Evolutionary conservation across 2,329 filamentous ascomycete genomes (phyloP), one percentile per base, ranked within the genome.

Genomic region (Talaromyces sp.): DNA sequence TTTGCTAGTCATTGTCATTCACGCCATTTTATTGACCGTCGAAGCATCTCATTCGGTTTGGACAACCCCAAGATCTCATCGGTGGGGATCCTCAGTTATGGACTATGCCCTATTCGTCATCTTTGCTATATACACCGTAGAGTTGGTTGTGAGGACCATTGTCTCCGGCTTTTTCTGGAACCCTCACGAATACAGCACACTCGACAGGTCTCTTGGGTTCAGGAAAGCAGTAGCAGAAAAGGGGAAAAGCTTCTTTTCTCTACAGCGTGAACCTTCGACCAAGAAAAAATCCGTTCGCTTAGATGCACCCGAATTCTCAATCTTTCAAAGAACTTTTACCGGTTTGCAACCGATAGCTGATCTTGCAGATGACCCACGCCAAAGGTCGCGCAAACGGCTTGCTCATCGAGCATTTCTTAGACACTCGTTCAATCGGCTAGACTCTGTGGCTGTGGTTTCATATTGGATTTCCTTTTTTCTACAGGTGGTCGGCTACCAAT

Each of bases 111-210:
- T 98, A 60, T 81, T 98, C 51, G 86, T 76, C 1, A 85, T 99
- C 6, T 99, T 99, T 73, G 80, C 89, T 61, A 84, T 99, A 55
- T 99, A 98, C 72, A 96, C 93, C 0, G 69, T 96, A 24, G 96
- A 99, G 74, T 83, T 96, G 38, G 79, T 89, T 59, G 86, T 90
- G 63, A 89, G 93, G 59, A 88, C 93, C 49, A 88, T 99, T 62
- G 96, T 99, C 0, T 99, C 95, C 0, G 96, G 95, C 0, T 89
- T 99, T 67, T 82, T 99, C 32, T 80, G 96, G 65, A 99, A 99
- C 71, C 90, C 95, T 1, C 80, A 86, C 9, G 93, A 97, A 71
- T 97, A 97, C 74, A 96, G 91, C 74, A 96, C 92, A 5, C 89
- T 96, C 63, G 90, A 96, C 73, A 85, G 90, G 58, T 85, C 88